A percentile compares a stretch with the other conserved stretches of the same genome.
Evolutionary conservation across 352 stramenopile genomes (phyloP).

Genomic region (Phytophthora megakarya): DNA sequence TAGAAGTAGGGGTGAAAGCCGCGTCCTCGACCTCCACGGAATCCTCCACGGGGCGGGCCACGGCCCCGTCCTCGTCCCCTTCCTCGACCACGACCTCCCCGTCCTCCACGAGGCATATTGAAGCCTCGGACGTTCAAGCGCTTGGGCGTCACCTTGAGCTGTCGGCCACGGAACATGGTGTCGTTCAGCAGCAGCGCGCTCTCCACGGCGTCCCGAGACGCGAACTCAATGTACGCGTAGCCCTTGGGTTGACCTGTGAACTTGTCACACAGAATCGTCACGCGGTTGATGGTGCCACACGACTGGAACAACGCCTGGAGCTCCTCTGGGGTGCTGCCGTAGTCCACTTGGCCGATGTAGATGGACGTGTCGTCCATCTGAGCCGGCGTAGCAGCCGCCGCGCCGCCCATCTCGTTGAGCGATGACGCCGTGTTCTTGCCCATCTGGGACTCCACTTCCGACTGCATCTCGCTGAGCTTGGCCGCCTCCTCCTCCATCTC

Average conservation of each 20-base stretch:
- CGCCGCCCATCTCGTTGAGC: constrained; percentile 47
- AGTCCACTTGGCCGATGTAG: constrained; percentile 98
- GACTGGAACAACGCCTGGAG: constrained; percentile 96
- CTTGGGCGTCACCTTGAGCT: constrained; percentile 92
- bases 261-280: constrained; percentile 99
- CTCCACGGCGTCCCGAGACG: constrained; percentile 85
- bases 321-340: constrained; percentile 95
- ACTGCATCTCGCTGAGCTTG: constrained; percentile 86
- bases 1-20: constrained; percentile 82
- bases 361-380: constrained; percentile 85
- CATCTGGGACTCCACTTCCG: constrained; percentile 81
- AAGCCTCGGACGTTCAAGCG: constrained; percentile 84
- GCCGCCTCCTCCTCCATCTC: constrained; percentile 87
- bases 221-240: constrained; percentile 95
- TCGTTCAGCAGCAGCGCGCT: constrained; percentile 92
- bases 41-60: constrained; percentile 58
- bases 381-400: constrained; percentile 30
- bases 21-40: constrained; percentile 70
- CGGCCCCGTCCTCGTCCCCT: constrained; percentile 60
- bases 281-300: constrained; percentile 96
- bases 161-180: constrained; percentile 90
- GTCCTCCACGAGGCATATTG: constrained; percentile 64
- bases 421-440: constrained; percentile 58
- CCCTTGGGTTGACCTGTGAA: constrained; percentile 95
- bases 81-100: constrained; percentile 53